Percentiles rank a stretch among this genome's conserved stretches.
Evolutionary conservation across 345 rosid genomes (phyloP).

Genomic region (Lagerstroemia speciosa): DNA sequence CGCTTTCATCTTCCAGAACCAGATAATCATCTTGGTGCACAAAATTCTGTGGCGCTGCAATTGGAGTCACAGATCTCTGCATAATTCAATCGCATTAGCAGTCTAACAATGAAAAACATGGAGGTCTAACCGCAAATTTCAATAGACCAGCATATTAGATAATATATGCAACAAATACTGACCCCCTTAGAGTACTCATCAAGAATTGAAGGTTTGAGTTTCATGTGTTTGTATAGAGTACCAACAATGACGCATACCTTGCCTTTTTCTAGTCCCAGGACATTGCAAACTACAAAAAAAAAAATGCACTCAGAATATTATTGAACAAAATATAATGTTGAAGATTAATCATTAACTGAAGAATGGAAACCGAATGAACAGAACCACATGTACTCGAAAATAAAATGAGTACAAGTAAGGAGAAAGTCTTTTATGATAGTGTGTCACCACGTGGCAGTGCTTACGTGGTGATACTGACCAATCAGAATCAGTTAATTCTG

Average conservation of each 20-base stretch:
- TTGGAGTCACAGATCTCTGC: slow-evolving; percentile 74
- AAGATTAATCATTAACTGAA: not conserved
- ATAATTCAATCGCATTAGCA: not conserved
- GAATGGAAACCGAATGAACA: not conserved
- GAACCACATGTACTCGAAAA: not conserved
- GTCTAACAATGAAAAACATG: not conserved
- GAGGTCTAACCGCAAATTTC: not conserved
- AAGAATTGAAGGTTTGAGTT: slow-evolving; percentile 87
- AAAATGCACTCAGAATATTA: not conserved
- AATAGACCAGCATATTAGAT: not conserved
- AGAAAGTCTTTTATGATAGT: no score
- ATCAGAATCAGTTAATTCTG: no score
- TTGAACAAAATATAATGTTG: not conserved
- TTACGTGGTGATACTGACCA: no score
- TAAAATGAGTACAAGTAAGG: no score
- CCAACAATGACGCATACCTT: slow-evolving; percentile 84
- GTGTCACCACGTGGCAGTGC: no score
- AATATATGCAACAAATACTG: slow-evolving; percentile 4
- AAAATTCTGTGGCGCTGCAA: slow-evolving; percentile 78
- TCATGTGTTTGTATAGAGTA: slow-evolving; percentile 88
- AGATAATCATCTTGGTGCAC: slow-evolving; percentile 72
- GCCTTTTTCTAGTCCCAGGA: slow-evolving; percentile 71
- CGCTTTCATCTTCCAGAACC: slow-evolving; percentile 90
- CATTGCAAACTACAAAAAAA: slow-evolving; percentile 54
- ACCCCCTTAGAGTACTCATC: slow-evolving; percentile 96